Base-by-base conservation (phyloP, 768 basidiomycete genomes). In the Hygrocybe coccinea region DNA sequence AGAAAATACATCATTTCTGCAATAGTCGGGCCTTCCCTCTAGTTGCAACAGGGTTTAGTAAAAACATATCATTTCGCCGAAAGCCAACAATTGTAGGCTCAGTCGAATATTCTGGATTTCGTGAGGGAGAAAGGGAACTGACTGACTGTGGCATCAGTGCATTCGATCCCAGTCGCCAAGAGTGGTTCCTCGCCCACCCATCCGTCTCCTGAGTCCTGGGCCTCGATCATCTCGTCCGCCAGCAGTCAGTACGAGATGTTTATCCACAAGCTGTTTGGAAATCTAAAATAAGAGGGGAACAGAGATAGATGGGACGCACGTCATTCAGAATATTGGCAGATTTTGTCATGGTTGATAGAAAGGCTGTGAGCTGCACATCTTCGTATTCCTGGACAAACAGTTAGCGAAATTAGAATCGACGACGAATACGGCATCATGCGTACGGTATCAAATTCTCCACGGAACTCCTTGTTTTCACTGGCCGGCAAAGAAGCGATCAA, bases 341-440 rank as follows among this genome's bases (percentile, higher is more conserved):
- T 71, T 94, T 95, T 6, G 95, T 97, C 56, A 99, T 71, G 12
- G 85, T 83, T 0, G 92, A 86, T 11, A 99, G 76, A 71, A 91
- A 91, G 8, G 88, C 86, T 1, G 93, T 97, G 25, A 99, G 75
- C 58, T 97, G 92, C 14, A 95, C 93, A 67, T 99, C 95, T 64
- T 88, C 89, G 70, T 95, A 92, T 81, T 99, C 95, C 93, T 97
- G 62, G 51, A 25, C 37, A 11, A 49, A 33, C 50, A 45, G 36
- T 44, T 12, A 33, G 21, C 14, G 43, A 11, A 19, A 33, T 29
- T 29, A 43, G 11, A 36, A 19, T 46, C 54, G 7, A 19, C 6
- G 5, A 22, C 37, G 14, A 24, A 33, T 29, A 52, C 34, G 22
- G 38, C 7, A 50, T 36, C 37, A 67, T 81, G n/a, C n/a, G 45